These are phyloP conservation scores for Trifolium dubium DNA, from an alignment of 306 rosid species.

Conservation along the genomic window DNA sequence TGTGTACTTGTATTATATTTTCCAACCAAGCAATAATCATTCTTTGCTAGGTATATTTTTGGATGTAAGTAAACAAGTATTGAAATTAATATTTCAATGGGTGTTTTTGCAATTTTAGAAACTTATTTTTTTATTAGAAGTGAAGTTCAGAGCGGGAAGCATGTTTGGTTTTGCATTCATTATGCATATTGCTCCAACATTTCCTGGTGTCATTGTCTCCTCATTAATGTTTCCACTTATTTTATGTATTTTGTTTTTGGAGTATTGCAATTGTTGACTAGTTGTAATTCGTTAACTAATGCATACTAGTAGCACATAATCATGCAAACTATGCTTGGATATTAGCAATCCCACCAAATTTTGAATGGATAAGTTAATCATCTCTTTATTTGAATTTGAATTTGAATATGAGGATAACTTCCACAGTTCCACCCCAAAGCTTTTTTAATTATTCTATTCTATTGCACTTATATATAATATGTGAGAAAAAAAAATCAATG, in stretches of 20 bases:
- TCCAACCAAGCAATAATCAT: too few relatives aligned
- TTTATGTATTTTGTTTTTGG: conserved; percentile 20
- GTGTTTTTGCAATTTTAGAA: not conserved
- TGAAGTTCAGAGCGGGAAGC: conserved; percentile 42
- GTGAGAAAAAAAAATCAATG: too few relatives aligned
- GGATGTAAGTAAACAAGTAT: too few relatives aligned
- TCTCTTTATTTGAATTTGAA: conserved; percentile 13
- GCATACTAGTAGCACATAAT: not conserved
- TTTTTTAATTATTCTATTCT: too few relatives aligned
- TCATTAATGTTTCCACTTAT: conserved; percentile 38
- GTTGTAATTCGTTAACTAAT: not conserved
- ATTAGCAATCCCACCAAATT: conserved; percentile 31
- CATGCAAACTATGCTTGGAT: conserved; percentile 25
- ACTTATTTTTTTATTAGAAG: conserved; percentile 2
- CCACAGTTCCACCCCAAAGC: not conserved
- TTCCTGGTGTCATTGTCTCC: conserved; percentile 51
- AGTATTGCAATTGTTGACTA: conserved; percentile 16
- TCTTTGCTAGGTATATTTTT: too few relatives aligned
- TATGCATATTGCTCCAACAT: conserved; percentile 42
- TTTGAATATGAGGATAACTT: not conserved
- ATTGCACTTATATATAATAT: too few relatives aligned
- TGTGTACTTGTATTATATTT: too few relatives aligned
- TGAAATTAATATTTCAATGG: not conserved
- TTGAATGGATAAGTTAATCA: conserved; percentile 40
- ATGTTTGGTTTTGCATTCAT: conserved; percentile 60